Evolutionary conservation across 805 yeast genomes (phyloP).

Genomic region (Lachancea waltii): DNA sequence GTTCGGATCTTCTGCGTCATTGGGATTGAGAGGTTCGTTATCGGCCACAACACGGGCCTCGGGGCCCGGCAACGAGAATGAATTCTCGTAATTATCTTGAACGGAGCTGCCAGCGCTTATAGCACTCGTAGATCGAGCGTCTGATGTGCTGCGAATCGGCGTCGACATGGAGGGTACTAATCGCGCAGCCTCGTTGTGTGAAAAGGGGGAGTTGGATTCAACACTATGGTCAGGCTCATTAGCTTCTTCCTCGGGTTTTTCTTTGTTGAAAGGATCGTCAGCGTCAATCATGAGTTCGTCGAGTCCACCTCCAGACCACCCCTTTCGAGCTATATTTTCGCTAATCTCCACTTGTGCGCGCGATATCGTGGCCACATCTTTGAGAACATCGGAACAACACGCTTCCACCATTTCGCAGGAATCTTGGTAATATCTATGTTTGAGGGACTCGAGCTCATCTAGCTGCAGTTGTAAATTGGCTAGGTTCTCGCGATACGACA

Average conservation of each 20-base stretch:
- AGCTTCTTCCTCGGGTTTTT: conserved; percentile 9
- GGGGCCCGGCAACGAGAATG: conserved; percentile 45
- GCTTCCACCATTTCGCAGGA: conserved; percentile 56
- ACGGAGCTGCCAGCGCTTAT: not conserved
- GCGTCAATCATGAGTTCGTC: conserved; percentile 59
- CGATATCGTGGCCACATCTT: conserved; percentile 55
- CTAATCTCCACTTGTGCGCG: conserved; percentile 76
- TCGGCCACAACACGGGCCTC: not conserved
- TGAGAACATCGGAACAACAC: conserved; percentile 49
- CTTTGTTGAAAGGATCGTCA: conserved; percentile 48
- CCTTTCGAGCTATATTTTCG: conserved; percentile 76
- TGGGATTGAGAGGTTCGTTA: not conserved
- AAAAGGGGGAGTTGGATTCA: not conserved
- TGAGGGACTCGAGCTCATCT: conserved; percentile 70
- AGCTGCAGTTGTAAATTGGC: conserved; percentile 63
- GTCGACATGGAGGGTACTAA: not conserved
- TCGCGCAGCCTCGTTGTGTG: conserved; percentile 3
- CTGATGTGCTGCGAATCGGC: conserved; percentile 1
- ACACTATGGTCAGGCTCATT: conserved; percentile 11
- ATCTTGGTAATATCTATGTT: conserved; percentile 66
- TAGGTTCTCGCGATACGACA: conserved; percentile 61
- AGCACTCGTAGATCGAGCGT: not conserved
- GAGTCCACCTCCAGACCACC: conserved; percentile 83
- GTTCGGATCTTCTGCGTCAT: conserved; percentile 9
- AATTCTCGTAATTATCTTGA: conserved; percentile 35